Percentiles rank a stretch among this genome's conserved stretches.
Evolutionary conservation across 345 rosid genomes (phyloP).

Genomic region (Populus tremula): DNA sequence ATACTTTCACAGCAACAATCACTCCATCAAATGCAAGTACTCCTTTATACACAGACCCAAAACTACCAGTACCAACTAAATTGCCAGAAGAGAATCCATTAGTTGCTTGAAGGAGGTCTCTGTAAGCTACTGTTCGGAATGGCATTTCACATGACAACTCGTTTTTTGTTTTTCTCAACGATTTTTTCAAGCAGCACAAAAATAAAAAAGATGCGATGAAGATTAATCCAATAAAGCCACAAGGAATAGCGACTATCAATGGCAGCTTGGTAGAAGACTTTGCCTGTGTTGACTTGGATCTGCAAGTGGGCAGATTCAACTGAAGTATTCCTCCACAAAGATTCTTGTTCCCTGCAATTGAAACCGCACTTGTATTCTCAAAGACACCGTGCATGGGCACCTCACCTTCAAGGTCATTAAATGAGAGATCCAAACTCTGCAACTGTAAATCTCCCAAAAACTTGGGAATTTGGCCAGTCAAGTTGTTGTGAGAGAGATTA

Average conservation of each 20-base stretch:
- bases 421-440: too few species aligned
- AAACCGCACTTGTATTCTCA: constrained; percentile 2
- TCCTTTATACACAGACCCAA: not conserved
- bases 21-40: not conserved
- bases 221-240: not conserved
- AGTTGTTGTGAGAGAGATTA: too few species aligned
- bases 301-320: constrained; percentile 1
- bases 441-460: too few species aligned
- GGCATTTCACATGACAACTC: not conserved
- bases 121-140: not conserved
- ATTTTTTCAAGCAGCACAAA: not conserved
- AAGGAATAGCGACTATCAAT: not conserved
- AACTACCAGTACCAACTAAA: not conserved
- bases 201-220: not conserved
- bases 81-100: not conserved
- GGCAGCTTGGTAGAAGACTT: not conserved
- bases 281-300: not conserved
- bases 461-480: too few species aligned
- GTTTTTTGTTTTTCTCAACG: not conserved
- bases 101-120: not conserved
- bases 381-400: constrained; percentile 11
- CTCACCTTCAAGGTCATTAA: not conserved
- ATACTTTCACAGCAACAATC: not conserved
- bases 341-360: not conserved
- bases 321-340: constrained; percentile 14